Percentiles rank a stretch among this genome's conserved stretches.
Conservation (phyloP, 2,329 filamentous ascomycete genomes). For the Beauveria rudraprayagi region DNA sequence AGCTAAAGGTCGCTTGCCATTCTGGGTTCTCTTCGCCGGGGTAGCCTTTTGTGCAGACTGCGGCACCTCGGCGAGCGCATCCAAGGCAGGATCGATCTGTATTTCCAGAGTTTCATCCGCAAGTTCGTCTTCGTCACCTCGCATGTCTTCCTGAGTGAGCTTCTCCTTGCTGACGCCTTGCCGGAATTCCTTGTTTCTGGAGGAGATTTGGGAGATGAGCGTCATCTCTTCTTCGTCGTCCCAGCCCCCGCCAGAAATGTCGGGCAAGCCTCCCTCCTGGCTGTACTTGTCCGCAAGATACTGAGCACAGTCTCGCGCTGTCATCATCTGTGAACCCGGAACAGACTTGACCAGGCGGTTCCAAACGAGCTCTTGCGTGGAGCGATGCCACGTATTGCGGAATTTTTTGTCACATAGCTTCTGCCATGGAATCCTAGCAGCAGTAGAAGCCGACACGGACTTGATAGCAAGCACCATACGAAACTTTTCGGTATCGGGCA, state of each 20-base stretch:
- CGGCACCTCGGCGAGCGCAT: slow-evolving; percentile 5
- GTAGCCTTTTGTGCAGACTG: slow-evolving; percentile 19
- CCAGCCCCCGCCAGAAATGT: slow-evolving; percentile 22
- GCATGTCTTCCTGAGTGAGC: slow-evolving; percentile 18
- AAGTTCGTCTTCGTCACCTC: slow-evolving; percentile 9
- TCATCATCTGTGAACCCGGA: slow-evolving; percentile 23
- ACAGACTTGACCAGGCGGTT: slow-evolving; percentile 28
- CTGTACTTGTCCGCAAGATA: slow-evolving; percentile 28
- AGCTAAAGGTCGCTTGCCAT: slow-evolving; percentile 17
- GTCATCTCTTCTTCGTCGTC: slow-evolving; percentile 27
- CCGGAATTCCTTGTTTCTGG: slow-evolving; percentile 1
- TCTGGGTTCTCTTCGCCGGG: slow-evolving; percentile 19
- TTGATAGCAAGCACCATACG: slow-evolving; percentile 36
- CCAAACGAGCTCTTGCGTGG: slow-evolving; percentile 32
- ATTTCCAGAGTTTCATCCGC: slow-evolving; percentile 18
- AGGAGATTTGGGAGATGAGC: slow-evolving; percentile 15
- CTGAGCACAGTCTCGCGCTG: slow-evolving; percentile 27
- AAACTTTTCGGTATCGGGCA: slow-evolving; percentile 38
- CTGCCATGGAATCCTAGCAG: slow-evolving; percentile 40
- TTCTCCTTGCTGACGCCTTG: slow-evolving; percentile 22
- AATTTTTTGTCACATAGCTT: slow-evolving; percentile 34
- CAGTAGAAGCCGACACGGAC: slow-evolving; percentile 26
- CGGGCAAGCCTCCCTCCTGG: slow-evolving; percentile 26
- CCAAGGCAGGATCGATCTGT: slow-evolving; percentile 25
- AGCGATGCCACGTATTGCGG: slow-evolving; percentile 30